Evolutionary conservation across 1,284 basidiomycete species (phyloP).

Genomic region (Wolfiporia cocos): DNA sequence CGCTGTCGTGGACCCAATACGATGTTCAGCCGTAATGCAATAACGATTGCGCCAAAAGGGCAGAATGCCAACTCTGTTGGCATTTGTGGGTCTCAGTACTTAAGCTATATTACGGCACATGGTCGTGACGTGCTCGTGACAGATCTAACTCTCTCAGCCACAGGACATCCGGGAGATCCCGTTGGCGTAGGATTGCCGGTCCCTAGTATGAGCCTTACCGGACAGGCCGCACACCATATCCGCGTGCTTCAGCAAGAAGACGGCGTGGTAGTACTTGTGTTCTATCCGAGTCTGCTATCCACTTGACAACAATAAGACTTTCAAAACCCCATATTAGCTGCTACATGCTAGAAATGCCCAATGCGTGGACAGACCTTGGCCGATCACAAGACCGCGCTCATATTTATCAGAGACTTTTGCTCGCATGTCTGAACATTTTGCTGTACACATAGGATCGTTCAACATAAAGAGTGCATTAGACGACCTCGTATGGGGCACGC

Average conservation of each 20-base stretch:
- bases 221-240: conserved; percentile 33
- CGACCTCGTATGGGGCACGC: conserved; percentile 40
- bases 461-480: conserved; percentile 33
- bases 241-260: conserved; percentile 34
- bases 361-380: conserved; percentile 22
- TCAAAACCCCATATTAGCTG: neutral
- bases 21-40: no score
- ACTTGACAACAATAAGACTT: neutral
- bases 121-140: no score
- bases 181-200: no score
- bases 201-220: conserved; percentile 38
- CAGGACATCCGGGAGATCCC: no score
- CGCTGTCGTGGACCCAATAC: no score
- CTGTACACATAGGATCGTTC: conserved; percentile 39
- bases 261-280: conserved; percentile 29
- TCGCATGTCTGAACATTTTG: conserved; percentile 35
- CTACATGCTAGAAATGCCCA: conserved; percentile 7
- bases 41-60: no score
- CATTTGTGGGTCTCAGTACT: no score
- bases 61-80: no score
- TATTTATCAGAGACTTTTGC: conserved; percentile 37
- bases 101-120: no score
- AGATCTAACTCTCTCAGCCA: no score
- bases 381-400: conserved; percentile 26
- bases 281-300: neutral